Conservation (phyloP, 768 basidiomycete species). For the Podaxis sp. region DNA sequence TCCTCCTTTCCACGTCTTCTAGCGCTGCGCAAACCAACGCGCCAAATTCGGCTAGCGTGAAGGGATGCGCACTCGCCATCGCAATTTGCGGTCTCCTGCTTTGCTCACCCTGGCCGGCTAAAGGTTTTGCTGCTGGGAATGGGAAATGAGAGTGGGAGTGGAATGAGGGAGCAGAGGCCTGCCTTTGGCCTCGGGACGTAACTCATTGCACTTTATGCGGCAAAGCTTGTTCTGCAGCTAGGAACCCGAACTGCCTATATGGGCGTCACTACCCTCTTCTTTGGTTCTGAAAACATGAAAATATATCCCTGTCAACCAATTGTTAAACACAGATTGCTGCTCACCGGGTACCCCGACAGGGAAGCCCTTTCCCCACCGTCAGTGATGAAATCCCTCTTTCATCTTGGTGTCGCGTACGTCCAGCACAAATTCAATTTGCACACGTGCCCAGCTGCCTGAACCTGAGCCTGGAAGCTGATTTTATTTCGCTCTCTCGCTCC, state of each 20-base stretch:
- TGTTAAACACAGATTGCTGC: not conserved
- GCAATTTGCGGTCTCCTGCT: not conserved
- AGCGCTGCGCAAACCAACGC: constrained; percentile 8
- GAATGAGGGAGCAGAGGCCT: not conserved
- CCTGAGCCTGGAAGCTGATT: too few relatives aligned
- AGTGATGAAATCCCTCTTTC: not conserved
- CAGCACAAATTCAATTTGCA: not conserved
- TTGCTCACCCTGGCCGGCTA: not conserved
- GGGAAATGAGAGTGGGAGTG: not conserved
- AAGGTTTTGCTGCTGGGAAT: not conserved
- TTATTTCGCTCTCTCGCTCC: too few relatives aligned
- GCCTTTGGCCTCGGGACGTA: not conserved
- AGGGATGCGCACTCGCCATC: not conserved
- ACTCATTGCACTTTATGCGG: constrained; percentile 11
- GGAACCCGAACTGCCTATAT: constrained; percentile 6
- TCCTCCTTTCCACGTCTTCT: constrained; percentile 2
- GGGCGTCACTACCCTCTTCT: not conserved
- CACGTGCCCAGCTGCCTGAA: not conserved
- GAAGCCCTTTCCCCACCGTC: not conserved
- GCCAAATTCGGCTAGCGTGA: constrained; percentile 15
- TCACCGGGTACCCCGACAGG: not conserved
- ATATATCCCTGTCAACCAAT: not conserved
- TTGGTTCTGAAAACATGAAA: constrained; percentile 2
- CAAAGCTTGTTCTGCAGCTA: not conserved
- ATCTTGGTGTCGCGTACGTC: not conserved